Percentiles rank a stretch among this genome's conserved stretches.
Conservation (phyloP, 495 filamentous ascomycete genomes). For the Lineolata rhizophorae region DNA sequence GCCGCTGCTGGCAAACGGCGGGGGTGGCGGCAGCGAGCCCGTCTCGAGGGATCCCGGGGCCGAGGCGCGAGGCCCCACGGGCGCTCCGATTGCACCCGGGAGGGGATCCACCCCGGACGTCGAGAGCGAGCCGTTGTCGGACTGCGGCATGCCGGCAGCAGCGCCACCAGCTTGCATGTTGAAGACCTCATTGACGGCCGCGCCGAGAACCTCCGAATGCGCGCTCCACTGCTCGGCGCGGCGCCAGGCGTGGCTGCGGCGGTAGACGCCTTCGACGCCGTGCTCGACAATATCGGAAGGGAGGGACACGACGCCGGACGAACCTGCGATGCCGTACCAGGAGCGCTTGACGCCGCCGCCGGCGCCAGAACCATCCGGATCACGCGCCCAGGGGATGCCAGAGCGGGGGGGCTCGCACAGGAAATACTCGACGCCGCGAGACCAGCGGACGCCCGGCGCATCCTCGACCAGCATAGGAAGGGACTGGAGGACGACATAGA, state of each 20-base stretch:
- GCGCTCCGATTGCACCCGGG: no score
- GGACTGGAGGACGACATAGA: slow-evolving; percentile 77
- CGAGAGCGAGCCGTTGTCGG: no score
- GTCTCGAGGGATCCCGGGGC: no score
- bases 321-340: slow-evolving; percentile 62
- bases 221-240: slow-evolving; percentile 48
- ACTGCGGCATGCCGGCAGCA: no score
- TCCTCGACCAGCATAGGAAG: slow-evolving; percentile 81
- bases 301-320: slow-evolving; percentile 48
- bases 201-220: not conserved
- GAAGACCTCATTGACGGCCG: slow-evolving; percentile 1
- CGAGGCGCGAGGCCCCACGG: no score
- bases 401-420: slow-evolving; percentile 77
- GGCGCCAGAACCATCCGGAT: slow-evolving; percentile 40
- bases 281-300: slow-evolving; percentile 72
- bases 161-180: no score
- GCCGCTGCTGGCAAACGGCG: no score
- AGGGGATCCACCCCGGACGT: no score
- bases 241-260: slow-evolving; percentile 80
- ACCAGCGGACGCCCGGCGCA: slow-evolving; percentile 53
- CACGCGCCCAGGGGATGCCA: slow-evolving; percentile 66
- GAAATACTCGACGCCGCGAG: slow-evolving; percentile 82
- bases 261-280: slow-evolving; percentile 74
- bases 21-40: no score
- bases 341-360: slow-evolving; percentile 42